Evolutionary conservation across 805 yeast species (phyloP), one percentile per base, ranked within the genome.

Genomic region (Teunomyces atbi): DNA sequence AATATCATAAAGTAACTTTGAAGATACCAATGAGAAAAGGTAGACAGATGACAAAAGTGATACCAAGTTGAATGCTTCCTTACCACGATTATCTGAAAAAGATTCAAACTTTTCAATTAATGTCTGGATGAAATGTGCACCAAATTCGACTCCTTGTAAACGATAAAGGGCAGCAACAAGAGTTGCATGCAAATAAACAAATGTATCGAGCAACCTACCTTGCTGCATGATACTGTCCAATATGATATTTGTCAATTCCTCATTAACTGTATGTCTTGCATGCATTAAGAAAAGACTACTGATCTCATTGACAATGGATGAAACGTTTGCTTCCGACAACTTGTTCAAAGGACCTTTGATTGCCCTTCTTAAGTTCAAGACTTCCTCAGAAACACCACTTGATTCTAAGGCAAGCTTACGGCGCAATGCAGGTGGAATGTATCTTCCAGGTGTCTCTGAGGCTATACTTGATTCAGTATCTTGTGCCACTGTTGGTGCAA

Each of bases 361-460:
- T 4, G 81, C 68, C 55, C 82, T 80, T 45, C 77, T 76, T 30
- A 91, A 67, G 30, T 73, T 77, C 2, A 69, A 42, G 6, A 72
- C 60, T 45, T 76, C 81, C 13, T 60, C 60, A 1, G 74, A 64
- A 2, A 51, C 57, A 2, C 68, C 72, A 3, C 58, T 65, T 0
- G 54, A 56, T 41, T 73, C 76, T 48, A 76, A 50, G 0, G 74
- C 75, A 60, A 71, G 56, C 55, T 74, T 76, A 38, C 79, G 75
- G 48, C 98, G 77, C 46, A 86, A 64, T 0, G 96, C 90, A 0
- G 98, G 99, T 1, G 99, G 98, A 12, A 92, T 69, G 60, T 94
- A 92, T 50, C 78, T 62, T 13, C 52, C 73, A 1, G 73, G 69
- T 0, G 63, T 45, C 2, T 58, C 51, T 5, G 33, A 38, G 4